Conservation (phyloP, 2,329 filamentous ascomycete genomes). For the Plenodomus biglobosus region DNA sequence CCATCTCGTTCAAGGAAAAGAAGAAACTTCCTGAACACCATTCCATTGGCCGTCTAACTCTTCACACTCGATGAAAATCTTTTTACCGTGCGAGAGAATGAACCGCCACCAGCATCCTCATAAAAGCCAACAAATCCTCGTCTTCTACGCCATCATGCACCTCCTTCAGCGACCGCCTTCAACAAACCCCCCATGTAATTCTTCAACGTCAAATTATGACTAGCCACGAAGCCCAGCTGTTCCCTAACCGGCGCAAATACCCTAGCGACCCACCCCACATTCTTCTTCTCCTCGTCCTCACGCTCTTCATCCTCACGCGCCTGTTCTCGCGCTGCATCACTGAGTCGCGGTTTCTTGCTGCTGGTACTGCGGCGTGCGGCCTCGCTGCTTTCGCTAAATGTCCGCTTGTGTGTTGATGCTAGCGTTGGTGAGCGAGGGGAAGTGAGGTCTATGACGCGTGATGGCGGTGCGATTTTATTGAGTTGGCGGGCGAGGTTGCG, state of each 20-base stretch:
- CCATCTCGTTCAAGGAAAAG: too few species aligned
- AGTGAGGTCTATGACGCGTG: constrained; percentile 22
- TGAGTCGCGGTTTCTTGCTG: constrained; percentile 49
- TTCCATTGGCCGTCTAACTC: too few species aligned
- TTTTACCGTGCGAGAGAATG: too few species aligned
- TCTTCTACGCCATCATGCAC: constrained; percentile 8
- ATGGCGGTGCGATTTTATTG: constrained; percentile 40
- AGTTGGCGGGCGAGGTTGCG: constrained; percentile 68
- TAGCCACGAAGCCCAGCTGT: constrained; percentile 68
- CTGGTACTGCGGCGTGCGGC: constrained; percentile 25
- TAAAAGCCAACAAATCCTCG: too few species aligned
- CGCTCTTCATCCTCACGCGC: constrained; percentile 33
- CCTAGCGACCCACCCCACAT: constrained; percentile 65
- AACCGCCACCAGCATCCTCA: too few species aligned
- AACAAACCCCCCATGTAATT: constrained; percentile 43
- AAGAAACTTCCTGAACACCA: too few species aligned
- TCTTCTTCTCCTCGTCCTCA: constrained; percentile 54
- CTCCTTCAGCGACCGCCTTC: constrained; percentile 41
- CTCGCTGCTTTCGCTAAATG: constrained; percentile 30
- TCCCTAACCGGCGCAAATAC: constrained; percentile 67
- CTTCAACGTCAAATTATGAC: constrained; percentile 59
- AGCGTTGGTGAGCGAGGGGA: constrained; percentile 29
- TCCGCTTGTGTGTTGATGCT: constrained; percentile 35
- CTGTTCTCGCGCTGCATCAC: constrained; percentile 35
- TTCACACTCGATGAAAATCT: too few species aligned